Base-by-base conservation (phyloP, 768 basidiomycete genomes). In the Tricholoma hemisulphureum region DNA sequence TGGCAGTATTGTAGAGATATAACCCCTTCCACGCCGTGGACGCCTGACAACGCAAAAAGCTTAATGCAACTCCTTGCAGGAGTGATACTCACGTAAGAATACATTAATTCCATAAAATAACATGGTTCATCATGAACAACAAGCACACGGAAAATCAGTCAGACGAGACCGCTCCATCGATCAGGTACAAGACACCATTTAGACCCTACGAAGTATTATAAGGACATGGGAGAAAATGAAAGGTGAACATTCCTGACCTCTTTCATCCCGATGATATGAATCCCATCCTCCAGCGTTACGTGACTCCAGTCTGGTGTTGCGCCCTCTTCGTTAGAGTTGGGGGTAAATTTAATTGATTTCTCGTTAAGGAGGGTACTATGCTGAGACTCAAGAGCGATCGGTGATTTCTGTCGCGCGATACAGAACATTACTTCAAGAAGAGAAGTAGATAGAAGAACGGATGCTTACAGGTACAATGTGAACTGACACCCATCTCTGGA, bases 401-500 rank as follows among this genome's bases (percentile, higher is more conserved):
- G 82, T 13, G 73, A 81, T 68, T 80, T 65, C 83, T 84, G 58
- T 5, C 9, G 43, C 16, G 29, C 16, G 24, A 28, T 28, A 28
- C 29, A 5, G 4, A 51, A 51, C 8, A 9, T 59, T 13, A 39
- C 14, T 24, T 29, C n/a, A 53, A 24, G 24, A 39, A 31, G 45
- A 14, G n/a, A 51, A 31, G 32, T 31, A 11, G 24, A 53, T 34
- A 4, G 16, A 32, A 34, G 46, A n/a, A n/a, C n/a, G n/a, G n/a
- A n/a, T 21, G 18, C 10, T 28, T 67, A 94, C 93, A 5, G 92
- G 89, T 53, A 96, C 82, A 58, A 95, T 85, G 65, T 95, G 94
- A 2, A 87, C 87, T 1, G 85, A 83, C 0, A 95, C 80, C 90
- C 93, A 96, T 51, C 78, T 79, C 63, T 87, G 81, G 11, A 95